These are phyloP conservation scores for Kurtzmaniella fragi DNA, from an alignment of 805 yeast genomes.

Conservation along the genomic window DNA sequence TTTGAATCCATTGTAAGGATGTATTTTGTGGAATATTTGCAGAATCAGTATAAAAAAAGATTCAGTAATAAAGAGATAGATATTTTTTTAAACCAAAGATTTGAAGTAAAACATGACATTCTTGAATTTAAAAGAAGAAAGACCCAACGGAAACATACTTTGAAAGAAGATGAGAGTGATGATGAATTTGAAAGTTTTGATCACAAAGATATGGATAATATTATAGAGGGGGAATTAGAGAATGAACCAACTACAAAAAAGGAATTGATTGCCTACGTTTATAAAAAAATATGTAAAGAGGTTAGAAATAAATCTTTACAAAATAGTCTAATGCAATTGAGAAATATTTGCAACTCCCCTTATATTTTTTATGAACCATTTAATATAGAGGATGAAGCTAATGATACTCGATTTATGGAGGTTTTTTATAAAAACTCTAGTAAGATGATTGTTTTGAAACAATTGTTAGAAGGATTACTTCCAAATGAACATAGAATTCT, in stretches of 20 bases:
- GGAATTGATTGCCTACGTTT: constrained; percentile 10
- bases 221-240: not conserved
- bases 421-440: constrained; percentile 53
- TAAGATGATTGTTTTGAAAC: constrained; percentile 66
- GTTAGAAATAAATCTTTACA: constrained; percentile 42
- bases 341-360: constrained; percentile 84
- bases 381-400: constrained; percentile 36
- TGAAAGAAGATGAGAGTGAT: constrained; percentile 22
- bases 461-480: constrained; percentile 50
- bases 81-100: constrained; percentile 35
- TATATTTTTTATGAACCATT: constrained; percentile 78
- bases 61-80: constrained; percentile 26
- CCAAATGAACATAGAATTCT: constrained; percentile 59
- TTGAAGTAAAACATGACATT: constrained; percentile 14
- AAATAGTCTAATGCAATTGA: constrained; percentile 75
- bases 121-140: constrained; percentile 8
- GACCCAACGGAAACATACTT: constrained; percentile 2
- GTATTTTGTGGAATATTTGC: constrained; percentile 48
- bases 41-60: constrained; percentile 27
- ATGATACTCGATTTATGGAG: constrained; percentile 15
- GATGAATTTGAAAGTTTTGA: constrained; percentile 20
- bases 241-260: constrained; percentile 6
- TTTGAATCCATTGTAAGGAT: constrained; percentile 41
- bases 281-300: constrained; percentile 11
- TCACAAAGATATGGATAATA: not conserved